A percentile compares a stretch with the other conserved stretches of the same genome.
These are phyloP conservation scores for Serendipita sp. DNA, from an alignment of 768 basidiomycete species.

Conservation along the genomic window DNA sequence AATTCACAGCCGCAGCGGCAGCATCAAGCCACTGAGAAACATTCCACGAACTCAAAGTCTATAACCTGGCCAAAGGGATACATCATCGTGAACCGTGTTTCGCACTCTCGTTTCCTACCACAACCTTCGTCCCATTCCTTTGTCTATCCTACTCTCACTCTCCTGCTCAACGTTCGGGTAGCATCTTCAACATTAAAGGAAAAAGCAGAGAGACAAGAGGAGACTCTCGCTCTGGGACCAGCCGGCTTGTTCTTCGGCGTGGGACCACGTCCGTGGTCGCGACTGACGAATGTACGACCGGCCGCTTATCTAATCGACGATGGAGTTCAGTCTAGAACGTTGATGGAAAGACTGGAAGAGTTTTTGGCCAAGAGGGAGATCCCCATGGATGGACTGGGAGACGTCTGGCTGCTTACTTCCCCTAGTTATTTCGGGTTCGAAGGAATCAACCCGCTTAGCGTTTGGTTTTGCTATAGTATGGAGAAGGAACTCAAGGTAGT, in stretches of 20 bases:
- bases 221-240: slow-evolving; percentile 17
- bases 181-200: background rate
- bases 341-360: background rate
- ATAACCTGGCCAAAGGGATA: slow-evolving; percentile 19
- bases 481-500: slow-evolving; percentile 22
- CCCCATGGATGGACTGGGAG: slow-evolving; percentile 19
- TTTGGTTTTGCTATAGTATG: slow-evolving; percentile 43
- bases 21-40: too few relatives aligned
- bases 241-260: slow-evolving; percentile 45
- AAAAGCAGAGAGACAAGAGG: background rate
- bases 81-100: slow-evolving; percentile 34
- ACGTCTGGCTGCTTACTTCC: slow-evolving; percentile 62
- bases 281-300: slow-evolving; percentile 32
- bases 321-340: background rate
- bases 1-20: too few relatives aligned
- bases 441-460: slow-evolving; percentile 54
- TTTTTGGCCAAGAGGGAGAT: slow-evolving; percentile 9
- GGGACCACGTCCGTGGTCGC: slow-evolving; percentile 24
- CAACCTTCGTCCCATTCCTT: slow-evolving; percentile 33
- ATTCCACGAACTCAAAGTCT: too few relatives aligned
- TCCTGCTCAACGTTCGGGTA: slow-evolving; percentile 34
- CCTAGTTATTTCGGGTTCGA: slow-evolving; percentile 48
- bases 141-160: slow-evolving; percentile 39
- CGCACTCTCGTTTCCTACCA: slow-evolving; percentile 38
- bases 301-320: slow-evolving; percentile 26